phyloP scores from a whole-genome alignment of 1,284 basidiomycete genomes.

The Naganishia cerealis region DNA sequence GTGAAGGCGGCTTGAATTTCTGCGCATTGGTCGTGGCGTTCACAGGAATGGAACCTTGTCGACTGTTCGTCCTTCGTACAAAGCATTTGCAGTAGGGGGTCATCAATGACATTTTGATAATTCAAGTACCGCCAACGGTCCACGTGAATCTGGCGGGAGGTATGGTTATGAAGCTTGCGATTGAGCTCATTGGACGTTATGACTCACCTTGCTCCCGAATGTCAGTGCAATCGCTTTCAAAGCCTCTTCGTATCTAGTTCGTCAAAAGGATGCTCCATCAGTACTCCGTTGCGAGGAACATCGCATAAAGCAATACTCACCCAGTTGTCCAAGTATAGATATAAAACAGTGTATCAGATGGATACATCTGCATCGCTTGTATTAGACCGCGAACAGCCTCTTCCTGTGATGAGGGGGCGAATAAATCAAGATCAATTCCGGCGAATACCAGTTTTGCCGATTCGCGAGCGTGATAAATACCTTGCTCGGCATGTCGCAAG shows the following conservation, averaged over 20 bases:
- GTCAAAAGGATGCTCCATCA: background rate
- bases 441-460: background rate
- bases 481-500: constrained; percentile 68
- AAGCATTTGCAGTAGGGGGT: constrained; percentile 66
- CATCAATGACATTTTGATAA: constrained; percentile 57
- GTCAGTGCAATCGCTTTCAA: constrained; percentile 68
- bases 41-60: constrained; percentile 88
- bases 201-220: constrained; percentile 64
- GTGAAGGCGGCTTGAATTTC: constrained; percentile 28
- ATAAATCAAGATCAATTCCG: background rate
- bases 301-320: constrained; percentile 37
- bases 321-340: constrained; percentile 93
- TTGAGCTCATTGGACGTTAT: background rate
- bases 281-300: background rate
- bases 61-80: constrained; percentile 63
- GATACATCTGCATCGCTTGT: constrained; percentile 67
- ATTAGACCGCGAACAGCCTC: constrained; percentile 68
- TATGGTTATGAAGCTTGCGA: background rate
- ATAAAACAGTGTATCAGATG: constrained; percentile 72
- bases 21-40: constrained; percentile 72
- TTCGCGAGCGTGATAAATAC: constrained; percentile 51
- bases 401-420: constrained; percentile 56
- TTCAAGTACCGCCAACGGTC: constrained; percentile 80
- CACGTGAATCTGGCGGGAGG: constrained; percentile 68
- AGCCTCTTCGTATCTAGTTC: constrained; percentile 69